phyloP scores from a whole-genome alignment of 306 rosid species.

The Sicyos edulis region DNA sequence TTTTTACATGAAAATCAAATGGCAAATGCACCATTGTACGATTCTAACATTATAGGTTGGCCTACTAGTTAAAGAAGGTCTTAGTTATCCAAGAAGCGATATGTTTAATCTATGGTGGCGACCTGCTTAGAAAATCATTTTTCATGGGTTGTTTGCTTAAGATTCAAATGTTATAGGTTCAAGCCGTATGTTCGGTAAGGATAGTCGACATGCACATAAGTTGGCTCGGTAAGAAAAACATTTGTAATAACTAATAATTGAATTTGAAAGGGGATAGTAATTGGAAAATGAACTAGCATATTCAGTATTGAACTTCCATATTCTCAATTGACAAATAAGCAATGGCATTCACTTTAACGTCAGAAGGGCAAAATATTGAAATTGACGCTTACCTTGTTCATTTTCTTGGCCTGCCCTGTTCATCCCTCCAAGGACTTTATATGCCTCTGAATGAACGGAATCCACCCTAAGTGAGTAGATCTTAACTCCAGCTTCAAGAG shows the following conservation, averaged over 20 bases:
- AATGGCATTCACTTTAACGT: background rate
- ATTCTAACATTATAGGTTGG: background rate
- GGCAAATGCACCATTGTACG: background rate
- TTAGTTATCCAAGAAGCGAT: too few species aligned
- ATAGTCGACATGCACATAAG: too few species aligned
- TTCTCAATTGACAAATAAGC: constrained; percentile 5
- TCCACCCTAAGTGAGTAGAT: constrained; percentile 87
- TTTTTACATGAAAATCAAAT: background rate
- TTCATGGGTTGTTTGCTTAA: too few species aligned
- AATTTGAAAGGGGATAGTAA: background rate
- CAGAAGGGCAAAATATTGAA: constrained; percentile 12
- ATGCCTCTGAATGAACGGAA: constrained; percentile 92
- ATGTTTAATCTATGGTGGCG: too few species aligned
- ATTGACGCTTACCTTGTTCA: constrained; percentile 52
- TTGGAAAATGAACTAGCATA: background rate
- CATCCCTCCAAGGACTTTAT: constrained; percentile 97
- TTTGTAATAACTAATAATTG: background rate
- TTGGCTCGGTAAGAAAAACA: too few species aligned
- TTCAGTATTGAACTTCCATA: background rate
- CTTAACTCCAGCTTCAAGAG: constrained; percentile 96
- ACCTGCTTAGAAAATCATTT: too few species aligned
- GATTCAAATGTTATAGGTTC: too few species aligned
- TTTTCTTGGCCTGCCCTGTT: constrained; percentile 88
- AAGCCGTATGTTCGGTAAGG: too few species aligned
- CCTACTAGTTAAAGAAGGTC: too few species aligned